These are phyloP conservation scores for Diaporthe australafricana DNA, from an alignment of 2,329 filamentous ascomycete species.

Conservation along the genomic window DNA sequence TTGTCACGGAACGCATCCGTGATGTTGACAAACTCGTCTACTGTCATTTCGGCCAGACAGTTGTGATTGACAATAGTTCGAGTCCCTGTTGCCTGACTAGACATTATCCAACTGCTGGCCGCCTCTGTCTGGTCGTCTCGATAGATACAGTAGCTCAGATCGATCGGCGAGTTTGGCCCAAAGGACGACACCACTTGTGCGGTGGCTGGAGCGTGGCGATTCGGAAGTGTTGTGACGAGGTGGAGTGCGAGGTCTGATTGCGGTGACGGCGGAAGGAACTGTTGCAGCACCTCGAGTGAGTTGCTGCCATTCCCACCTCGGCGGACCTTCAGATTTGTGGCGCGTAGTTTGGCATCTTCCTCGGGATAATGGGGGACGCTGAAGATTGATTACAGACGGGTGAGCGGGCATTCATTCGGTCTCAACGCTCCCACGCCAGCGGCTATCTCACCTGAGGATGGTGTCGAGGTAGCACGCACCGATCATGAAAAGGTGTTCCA, in stretches of 20 bases:
- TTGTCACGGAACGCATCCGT: slow-evolving; percentile 50
- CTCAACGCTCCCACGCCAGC: background rate
- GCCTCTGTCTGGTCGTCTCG: slow-evolving; percentile 65
- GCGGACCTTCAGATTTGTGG: slow-evolving; percentile 67
- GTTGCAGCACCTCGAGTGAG: slow-evolving; percentile 75
- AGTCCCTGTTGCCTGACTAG: slow-evolving; percentile 67
- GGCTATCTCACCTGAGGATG: slow-evolving; percentile 69
- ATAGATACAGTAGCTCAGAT: slow-evolving; percentile 69
- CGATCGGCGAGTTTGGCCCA: slow-evolving; percentile 52
- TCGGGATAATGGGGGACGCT: slow-evolving; percentile 75
- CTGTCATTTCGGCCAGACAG: slow-evolving; percentile 74
- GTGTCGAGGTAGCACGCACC: slow-evolving; percentile 80
- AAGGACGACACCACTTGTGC: slow-evolving; percentile 67
- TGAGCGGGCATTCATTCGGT: background rate
- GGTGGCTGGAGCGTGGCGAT: slow-evolving; percentile 60
- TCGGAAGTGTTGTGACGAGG: slow-evolving; percentile 67
- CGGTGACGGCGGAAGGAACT: slow-evolving; percentile 59
- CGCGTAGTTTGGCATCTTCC: slow-evolving; percentile 80
- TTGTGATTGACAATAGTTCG: slow-evolving; percentile 80
- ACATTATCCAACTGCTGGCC: slow-evolving; percentile 77
- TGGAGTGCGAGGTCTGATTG: slow-evolving; percentile 48
- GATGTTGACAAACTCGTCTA: slow-evolving; percentile 66
- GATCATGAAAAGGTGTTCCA: slow-evolving; percentile 67
- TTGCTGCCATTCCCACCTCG: slow-evolving; percentile 82
- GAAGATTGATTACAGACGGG: slow-evolving; percentile 30